Evolutionary conservation across 208 protist genomes (phyloP).

Genomic region (Wallacemonas collosoma): DNA sequence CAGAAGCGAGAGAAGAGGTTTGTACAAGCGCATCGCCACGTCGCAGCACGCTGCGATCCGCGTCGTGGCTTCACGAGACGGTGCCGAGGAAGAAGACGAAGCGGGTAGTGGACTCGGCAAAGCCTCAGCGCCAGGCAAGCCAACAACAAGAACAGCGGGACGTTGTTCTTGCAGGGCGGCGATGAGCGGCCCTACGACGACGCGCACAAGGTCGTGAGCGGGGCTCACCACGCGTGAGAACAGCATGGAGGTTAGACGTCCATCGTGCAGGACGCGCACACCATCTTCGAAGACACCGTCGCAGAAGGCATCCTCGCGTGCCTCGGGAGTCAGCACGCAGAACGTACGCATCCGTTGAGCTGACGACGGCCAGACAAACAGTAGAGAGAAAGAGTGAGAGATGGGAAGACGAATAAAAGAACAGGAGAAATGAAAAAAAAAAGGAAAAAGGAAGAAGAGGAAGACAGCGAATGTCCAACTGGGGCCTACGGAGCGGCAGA

Average conservation of each 20-base stretch:
- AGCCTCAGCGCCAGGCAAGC: conserved; percentile 40
- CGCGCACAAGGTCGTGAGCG: conserved; percentile 58
- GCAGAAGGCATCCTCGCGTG: conserved; percentile 68
- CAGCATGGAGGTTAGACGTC: conserved; percentile 41
- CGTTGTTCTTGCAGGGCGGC: conserved; percentile 37
- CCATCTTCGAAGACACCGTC: conserved; percentile 80
- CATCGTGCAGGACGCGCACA: conserved; percentile 44
- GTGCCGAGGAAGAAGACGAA: background rate
- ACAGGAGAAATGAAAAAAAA: conserved; percentile 20
- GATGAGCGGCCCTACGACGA: conserved; percentile 61
- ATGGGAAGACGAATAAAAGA: conserved; percentile 25
- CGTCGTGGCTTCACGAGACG: background rate
- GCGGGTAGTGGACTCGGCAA: background rate
- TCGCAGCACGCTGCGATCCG: conserved; percentile 23
- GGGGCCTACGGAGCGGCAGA: no score
- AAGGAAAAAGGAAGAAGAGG: conserved; percentile 19
- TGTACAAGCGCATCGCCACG: conserved; percentile 56
- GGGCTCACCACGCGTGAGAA: conserved; percentile 70
- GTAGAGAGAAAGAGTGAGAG: background rate
- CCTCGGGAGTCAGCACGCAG: conserved; percentile 73
- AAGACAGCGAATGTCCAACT: background rate
- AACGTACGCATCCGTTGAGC: conserved; percentile 43
- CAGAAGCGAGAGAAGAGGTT: conserved; percentile 49
- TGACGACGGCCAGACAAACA: conserved; percentile 3
- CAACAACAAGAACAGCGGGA: conserved; percentile 51